Conservation (phyloP, 2,329 filamentous ascomycete genomes). For the Ceratocystis papillata region DNA sequence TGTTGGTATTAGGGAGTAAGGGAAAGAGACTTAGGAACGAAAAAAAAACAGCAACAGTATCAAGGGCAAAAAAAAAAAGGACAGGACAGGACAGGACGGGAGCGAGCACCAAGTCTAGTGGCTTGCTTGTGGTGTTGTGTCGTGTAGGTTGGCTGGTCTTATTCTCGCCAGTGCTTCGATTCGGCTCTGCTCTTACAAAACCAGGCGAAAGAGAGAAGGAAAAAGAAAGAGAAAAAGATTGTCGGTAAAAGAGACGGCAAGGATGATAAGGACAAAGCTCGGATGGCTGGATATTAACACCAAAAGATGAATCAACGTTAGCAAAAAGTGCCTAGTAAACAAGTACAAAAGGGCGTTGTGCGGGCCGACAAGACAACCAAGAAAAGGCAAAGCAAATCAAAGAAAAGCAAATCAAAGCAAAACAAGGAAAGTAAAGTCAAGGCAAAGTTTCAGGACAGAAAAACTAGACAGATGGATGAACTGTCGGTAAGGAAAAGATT, state of each 20-base stretch:
- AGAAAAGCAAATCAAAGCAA: neutral
- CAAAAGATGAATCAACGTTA: conserved; percentile 11
- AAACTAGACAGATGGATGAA: neutral
- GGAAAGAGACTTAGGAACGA: neutral
- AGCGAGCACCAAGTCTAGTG: conserved; percentile 3
- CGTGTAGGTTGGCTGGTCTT: neutral
- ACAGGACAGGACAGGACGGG: neutral
- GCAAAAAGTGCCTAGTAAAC: conserved; percentile 1
- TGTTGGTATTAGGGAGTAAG: neutral
- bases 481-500: conserved; percentile 1
- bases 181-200: conserved; percentile 3
- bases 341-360: neutral
- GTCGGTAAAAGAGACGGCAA: conserved; percentile 14
- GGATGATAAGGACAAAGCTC: conserved; percentile 17
- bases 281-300: conserved; percentile 13
- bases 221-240: conserved; percentile 11
- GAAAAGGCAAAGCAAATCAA: neutral
- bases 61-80: conserved; percentile 8
- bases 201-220: conserved; percentile 1
- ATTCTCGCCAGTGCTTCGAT: conserved; percentile 4
- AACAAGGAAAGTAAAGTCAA: too few relatives aligned
- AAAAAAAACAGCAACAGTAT: neutral
- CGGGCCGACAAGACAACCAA: neutral
- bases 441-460: conserved; percentile 2
- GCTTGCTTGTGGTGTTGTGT: neutral